Base-by-base conservation (phyloP, 768 basidiomycete species). In the Tylopilus balloui region DNA sequence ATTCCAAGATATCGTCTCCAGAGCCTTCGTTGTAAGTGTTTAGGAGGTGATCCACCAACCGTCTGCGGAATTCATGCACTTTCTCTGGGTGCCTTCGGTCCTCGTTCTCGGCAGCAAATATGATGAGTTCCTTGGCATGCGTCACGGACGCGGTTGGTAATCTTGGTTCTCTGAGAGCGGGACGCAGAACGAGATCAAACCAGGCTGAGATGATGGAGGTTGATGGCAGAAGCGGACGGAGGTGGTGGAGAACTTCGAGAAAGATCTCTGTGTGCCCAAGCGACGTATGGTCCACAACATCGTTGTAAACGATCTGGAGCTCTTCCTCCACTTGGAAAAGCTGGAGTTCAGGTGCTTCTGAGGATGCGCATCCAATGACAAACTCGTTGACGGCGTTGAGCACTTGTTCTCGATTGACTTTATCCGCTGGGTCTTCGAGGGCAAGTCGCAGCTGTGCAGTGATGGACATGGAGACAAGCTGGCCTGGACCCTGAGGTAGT, bases 151-250 rank as follows among this genome's bases (percentile, higher is more conserved):
- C 55, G 0, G 75, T 78, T 3, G 86, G 72, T 17, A 92, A 70
- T 54, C 75, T 81, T 31, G 87, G 83, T 62, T 89, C 83, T 41
- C 86, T 82, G 46, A 92, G 72, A 24, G 88, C 85, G 21, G 86
- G 84, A 28, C 89, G 82, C 3, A 92, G 73, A 23, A 87, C 74
- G 28, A 86, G 75, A 63, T 92, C 88, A 64, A 88, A 92, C 90
- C 90, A 92, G 23, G 74, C 75, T 2, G 83, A 83, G 48, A 89
- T 84, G 47, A 90, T 72, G 21, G 85, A 86, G 6, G 73, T 73
- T 8, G 84, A 69, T 3, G 85, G 72, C 7, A 89, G 69, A 24
- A 86, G 72, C 12, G 83, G 77, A 10, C 72, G 71, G 23, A 91
- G 73, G 56, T 80, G 80, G 53, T 77, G 75, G 6, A 91, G 73